These are phyloP conservation scores for Sicyos baderoa DNA, from an alignment of 306 rosid species.

Conservation along the genomic window DNA sequence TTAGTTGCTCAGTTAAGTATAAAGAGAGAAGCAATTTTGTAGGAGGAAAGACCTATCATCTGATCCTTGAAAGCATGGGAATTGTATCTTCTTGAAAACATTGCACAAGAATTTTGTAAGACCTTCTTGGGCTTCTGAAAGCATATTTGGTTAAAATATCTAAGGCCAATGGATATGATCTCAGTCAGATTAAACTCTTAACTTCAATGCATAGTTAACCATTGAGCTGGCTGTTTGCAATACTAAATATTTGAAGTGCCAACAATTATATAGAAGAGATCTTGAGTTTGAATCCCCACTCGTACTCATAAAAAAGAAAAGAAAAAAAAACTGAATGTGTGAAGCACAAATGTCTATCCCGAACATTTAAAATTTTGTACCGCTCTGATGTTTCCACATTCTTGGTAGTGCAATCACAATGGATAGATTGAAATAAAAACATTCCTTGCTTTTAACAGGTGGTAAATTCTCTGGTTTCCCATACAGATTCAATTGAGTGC, in stretches of 20 bases:
- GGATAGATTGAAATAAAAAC: neutral
- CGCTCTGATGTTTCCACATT: neutral
- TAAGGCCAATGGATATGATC: neutral
- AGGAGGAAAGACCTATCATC: neutral
- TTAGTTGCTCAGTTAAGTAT: neutral
- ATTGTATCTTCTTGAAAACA: neutral
- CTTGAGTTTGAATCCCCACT: too few species aligned
- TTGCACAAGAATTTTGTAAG: neutral
- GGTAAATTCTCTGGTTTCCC: slow-evolving; percentile 52
- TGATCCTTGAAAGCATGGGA: neutral
- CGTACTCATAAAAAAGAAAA: too few species aligned
- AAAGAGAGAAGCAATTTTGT: neutral
- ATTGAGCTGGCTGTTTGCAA: neutral
- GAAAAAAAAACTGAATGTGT: too few species aligned
- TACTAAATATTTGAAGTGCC: neutral
- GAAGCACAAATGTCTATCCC: neutral
- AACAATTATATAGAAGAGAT: neutral
- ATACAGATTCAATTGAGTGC: slow-evolving; percentile 70
- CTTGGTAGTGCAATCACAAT: neutral
- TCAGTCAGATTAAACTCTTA: neutral
- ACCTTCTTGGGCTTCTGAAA: neutral
- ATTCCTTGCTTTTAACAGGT: slow-evolving; percentile 44
- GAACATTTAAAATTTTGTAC: neutral
- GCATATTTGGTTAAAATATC: neutral
- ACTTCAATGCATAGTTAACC: too few species aligned